Percentiles rank a stretch among this genome's conserved stretches.
Evolutionary conservation across 1,139 yeast genomes (phyloP).

Genomic region (Debaryomycetaceae sp.): DNA sequence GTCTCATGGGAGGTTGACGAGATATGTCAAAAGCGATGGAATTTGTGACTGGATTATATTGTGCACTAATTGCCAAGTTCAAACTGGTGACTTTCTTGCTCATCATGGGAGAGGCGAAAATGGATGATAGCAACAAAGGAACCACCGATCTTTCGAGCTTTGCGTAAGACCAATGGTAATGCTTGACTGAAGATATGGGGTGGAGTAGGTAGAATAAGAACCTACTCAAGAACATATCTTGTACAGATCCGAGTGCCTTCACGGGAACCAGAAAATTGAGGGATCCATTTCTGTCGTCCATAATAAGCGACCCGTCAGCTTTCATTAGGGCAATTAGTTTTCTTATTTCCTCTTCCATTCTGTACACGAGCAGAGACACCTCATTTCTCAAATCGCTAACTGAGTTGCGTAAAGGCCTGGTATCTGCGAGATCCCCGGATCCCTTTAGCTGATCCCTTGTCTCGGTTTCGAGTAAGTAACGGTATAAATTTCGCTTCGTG

Average conservation of each 20-base stretch:
- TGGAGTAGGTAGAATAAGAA: constrained; percentile 29
- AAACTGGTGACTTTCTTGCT: background rate
- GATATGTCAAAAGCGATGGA: constrained; percentile 9
- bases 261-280: constrained; percentile 3
- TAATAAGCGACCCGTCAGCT: background rate
- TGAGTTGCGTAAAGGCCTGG: background rate
- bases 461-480: constrained; percentile 25
- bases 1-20: constrained; percentile 23
- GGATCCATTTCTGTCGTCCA: constrained; percentile 4
- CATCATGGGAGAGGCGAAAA: background rate
- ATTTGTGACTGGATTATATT: constrained; percentile 3
- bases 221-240: constrained; percentile 24
- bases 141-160: constrained; percentile 33
- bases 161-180: constrained; percentile 47
- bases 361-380: constrained; percentile 12
- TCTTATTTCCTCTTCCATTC: constrained; percentile 7
- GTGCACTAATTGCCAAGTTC: background rate
- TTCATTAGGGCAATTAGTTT: background rate
- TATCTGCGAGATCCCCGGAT: background rate
- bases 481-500: constrained; percentile 52
- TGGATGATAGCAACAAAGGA: constrained; percentile 18
- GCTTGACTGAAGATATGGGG: constrained; percentile 36
- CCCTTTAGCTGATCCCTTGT: background rate
- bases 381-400: constrained; percentile 1
- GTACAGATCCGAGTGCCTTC: constrained; percentile 8